phyloP scores from a whole-genome alignment of 305 asterid species.

The Solanum hybrid region DNA sequence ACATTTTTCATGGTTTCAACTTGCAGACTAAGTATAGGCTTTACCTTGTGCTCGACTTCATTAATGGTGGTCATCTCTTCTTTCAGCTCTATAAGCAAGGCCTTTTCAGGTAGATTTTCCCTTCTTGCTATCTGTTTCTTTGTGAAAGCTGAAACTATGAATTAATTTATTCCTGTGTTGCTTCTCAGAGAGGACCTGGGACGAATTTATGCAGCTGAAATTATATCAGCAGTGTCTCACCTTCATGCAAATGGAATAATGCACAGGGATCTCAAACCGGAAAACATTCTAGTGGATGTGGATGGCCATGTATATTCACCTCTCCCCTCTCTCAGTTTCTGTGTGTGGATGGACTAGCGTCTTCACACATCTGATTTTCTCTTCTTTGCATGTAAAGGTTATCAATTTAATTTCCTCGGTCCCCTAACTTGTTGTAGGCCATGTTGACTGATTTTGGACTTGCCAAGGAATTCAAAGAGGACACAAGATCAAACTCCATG shows the following conservation, averaged over 20 bases:
- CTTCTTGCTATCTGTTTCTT: neutral
- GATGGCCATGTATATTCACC: slow-evolving; percentile 42
- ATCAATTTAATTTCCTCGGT: neutral
- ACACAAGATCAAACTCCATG: slow-evolving; percentile 44
- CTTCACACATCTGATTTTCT: neutral
- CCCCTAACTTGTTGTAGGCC: neutral
- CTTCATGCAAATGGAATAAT: slow-evolving; percentile 40
- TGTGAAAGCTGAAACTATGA: neutral
- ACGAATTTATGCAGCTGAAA: slow-evolving; percentile 37
- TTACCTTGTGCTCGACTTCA: slow-evolving; percentile 38
- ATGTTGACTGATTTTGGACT: slow-evolving; percentile 46
- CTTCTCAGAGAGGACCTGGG: slow-evolving; percentile 37
- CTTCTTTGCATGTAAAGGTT: neutral
- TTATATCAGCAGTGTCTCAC: slow-evolving; percentile 38
- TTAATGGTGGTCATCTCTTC: slow-evolving; percentile 41
- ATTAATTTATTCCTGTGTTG: neutral
- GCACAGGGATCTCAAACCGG: slow-evolving; percentile 50
- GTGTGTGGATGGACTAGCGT: neutral
- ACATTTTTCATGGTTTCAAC: neutral
- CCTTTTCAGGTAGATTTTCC: slow-evolving; percentile 28
- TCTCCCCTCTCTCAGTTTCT: neutral
- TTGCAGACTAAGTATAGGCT: slow-evolving; percentile 41
- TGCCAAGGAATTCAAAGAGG: slow-evolving; percentile 39
- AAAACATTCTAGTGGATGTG: slow-evolving; percentile 33
- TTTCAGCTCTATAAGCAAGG: slow-evolving; percentile 38